Evolutionary conservation across 2,329 filamentous ascomycete species (phyloP), one percentile per base, ranked within the genome.

Genomic region (Endocalyx cinctus): DNA sequence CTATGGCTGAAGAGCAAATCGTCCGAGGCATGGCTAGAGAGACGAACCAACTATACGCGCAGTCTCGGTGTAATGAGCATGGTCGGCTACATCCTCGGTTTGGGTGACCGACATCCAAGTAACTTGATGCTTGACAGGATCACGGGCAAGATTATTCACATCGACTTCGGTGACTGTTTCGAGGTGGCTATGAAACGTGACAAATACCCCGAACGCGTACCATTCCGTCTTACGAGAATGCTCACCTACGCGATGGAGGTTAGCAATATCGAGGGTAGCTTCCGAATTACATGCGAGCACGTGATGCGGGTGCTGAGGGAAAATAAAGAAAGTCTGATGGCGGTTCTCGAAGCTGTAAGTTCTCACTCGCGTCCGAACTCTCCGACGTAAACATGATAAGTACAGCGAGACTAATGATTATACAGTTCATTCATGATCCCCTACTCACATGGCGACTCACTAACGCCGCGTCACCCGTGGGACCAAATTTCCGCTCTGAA

Each of bases 171-270:
- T 50, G 92, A 98, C 66, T 99, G 92, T 60, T 99, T 99, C 66
- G 92, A 99, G 62, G 87, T 98, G 33, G 92, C 94, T 17, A 98
- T 96, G 89, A 94, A 98, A 67, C 85, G 94, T 48, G 94, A 99
- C 63, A 98, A 98, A 61, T 99, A 96, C 56, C 92, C 92, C 0
- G 92, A 99, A 63, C 75, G 90, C 33, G 92, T 98, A 38, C 94
- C 92, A 0, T 99, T 99, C 85, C 83, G 94, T 37, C 72, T 99
- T 29, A 99, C 92, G 3, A 79, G 92, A 47, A 99, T 99, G 92
- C 78, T 98, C 63, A 99, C 94, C 1, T 98, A 96, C 57, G 94
- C 94, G 15, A 98, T 99, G 92, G 92, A 99, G 66, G 92, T 98
- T 35, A 96, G 89, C 74, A 99, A 99, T 57, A 98, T 98, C 47